Base-by-base conservation (phyloP, 495 filamentous ascomycete genomes). In the Penicillium canariense region DNA sequence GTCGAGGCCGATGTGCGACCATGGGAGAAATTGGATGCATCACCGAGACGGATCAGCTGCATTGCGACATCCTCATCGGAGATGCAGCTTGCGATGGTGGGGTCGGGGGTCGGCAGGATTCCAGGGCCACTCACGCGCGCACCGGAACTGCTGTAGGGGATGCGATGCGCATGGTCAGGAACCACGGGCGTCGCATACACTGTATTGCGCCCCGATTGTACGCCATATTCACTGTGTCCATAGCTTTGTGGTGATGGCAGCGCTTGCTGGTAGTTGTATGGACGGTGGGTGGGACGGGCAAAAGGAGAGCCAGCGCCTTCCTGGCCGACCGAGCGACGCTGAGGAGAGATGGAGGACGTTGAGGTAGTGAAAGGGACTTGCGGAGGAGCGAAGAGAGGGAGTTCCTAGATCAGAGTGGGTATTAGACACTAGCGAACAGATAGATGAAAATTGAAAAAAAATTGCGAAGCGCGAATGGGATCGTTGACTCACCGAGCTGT, bases 51-150 rank as follows among this genome's bases (percentile, higher is more conserved):
- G 83, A 98, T 97, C 58, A 98, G 79, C 68, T 97, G 92, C 66
- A 96, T 84, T 44, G 94, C 94, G 61, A 96, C 94, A 72, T 98
- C 95, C 67, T 98, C 94, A 67, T 98, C 94, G 3, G 93, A 97
- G 65, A 97, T 91, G 61, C 87, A 93, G 74, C 91, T 97, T 31
- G 88, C 87, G 54, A 96, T 87, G 12, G 95, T 97, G 10, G 92
- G 91, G 55, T 96, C 93, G 4, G 94, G 95, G 3, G 95, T 97
- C 7, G 91, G 91, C 52, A 96, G 76, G 58, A 90, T 80, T n/a
- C 82, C 84, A 51, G 76, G 66, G 38, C 65, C 76, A 54, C 68
- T 72, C 40, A 54, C 65, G 48, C 68, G 77, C 58, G 70, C 65
- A 52, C 71, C 66, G 46, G 71, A 67, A 48, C 72, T 70, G 58